Evolutionary conservation across 2,329 filamentous ascomycete genomes (phyloP).

Genomic region (Epichloe glyceriae): DNA sequence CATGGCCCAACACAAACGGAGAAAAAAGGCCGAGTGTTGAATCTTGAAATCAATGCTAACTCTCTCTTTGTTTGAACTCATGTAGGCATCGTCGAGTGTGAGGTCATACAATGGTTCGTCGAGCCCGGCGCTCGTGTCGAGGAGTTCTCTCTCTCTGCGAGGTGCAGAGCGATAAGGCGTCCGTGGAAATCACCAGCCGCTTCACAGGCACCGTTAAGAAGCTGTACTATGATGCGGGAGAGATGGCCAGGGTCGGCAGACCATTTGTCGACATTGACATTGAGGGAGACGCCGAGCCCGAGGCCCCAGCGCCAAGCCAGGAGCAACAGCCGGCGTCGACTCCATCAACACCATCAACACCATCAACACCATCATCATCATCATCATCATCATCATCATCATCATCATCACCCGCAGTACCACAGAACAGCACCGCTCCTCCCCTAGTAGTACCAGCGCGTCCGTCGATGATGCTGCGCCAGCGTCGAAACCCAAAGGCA

Average conservation of each 20-base stretch:
- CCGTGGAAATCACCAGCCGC: constrained; percentile 82
- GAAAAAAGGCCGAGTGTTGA: not conserved
- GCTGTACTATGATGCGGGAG: constrained; percentile 86
- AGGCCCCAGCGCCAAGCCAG: constrained; percentile 10
- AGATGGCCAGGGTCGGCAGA: constrained; percentile 93
- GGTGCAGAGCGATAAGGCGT: constrained; percentile 95
- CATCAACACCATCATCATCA: constrained; percentile 9
- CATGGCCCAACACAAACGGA: not conserved
- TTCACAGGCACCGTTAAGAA: constrained; percentile 95
- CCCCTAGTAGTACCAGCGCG: not conserved
- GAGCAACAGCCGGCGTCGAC: constrained; percentile 14
- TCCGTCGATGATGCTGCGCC: constrained; percentile 3
- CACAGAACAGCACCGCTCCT: not conserved
- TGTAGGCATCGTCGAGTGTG: constrained; percentile 88
- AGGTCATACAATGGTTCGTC: constrained; percentile 99
- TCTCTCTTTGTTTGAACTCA: not conserved
- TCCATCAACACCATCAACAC: constrained; percentile 12
- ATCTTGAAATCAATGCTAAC: not conserved
- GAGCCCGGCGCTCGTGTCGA: constrained; percentile 90
- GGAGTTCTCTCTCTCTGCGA: constrained; percentile 95
- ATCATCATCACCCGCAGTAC: constrained; percentile 2
- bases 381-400: constrained; percentile 8
- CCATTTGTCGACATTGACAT: constrained; percentile 93
- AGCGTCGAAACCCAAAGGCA: constrained; percentile 34
- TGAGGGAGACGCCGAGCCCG: constrained; percentile 52